phyloP scores from a whole-genome alignment of 768 basidiomycete species.

The Tylopilus sp. region DNA sequence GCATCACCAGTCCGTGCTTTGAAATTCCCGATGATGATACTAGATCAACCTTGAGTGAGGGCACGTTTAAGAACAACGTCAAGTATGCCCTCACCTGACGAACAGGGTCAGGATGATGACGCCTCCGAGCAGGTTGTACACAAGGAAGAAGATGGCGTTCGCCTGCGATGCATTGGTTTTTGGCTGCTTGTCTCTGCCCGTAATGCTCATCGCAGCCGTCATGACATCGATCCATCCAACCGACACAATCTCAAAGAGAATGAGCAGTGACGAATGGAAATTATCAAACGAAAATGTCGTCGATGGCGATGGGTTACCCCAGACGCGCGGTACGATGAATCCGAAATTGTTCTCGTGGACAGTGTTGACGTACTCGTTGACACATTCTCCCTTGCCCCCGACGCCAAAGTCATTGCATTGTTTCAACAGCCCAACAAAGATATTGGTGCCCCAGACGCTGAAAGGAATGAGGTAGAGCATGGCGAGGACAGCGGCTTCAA shows the following conservation, averaged over 20 bases:
- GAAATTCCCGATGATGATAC: constrained; percentile 96
- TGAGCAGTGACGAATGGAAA: constrained; percentile 78
- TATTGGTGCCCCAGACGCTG: constrained; percentile 91
- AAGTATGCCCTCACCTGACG: constrained; percentile 59
- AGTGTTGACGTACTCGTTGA: constrained; percentile 67
- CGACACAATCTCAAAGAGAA: constrained; percentile 96
- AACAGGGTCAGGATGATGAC: constrained; percentile 89
- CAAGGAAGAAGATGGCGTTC: constrained; percentile 88
- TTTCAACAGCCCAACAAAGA: constrained; percentile 86
- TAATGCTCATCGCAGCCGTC: constrained; percentile 73
- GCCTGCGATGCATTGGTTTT: constrained; percentile 65
- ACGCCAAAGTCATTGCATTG: constrained; percentile 68
- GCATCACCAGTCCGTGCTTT: constrained; percentile 83
- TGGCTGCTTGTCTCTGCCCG: constrained; percentile 66
- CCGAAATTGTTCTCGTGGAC: constrained; percentile 58
- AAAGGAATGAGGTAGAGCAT: constrained; percentile 90
- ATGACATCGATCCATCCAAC: constrained; percentile 97
- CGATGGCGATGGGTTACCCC: constrained; percentile 82
- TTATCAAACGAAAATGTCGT: constrained; percentile 88
- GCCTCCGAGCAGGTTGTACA: constrained; percentile 88
- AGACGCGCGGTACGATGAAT: constrained; percentile 80
- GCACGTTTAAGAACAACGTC: not conserved
- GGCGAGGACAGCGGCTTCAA: constrained; percentile 87
- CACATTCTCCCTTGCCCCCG: constrained; percentile 61
- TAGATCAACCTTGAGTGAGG: constrained; percentile 31